A percentile compares a stretch with the other conserved stretches of the same genome.
Evolutionary conservation across 164 flowering plant genomes (phyloP).

Genomic region (Berberis vulgaris): DNA sequence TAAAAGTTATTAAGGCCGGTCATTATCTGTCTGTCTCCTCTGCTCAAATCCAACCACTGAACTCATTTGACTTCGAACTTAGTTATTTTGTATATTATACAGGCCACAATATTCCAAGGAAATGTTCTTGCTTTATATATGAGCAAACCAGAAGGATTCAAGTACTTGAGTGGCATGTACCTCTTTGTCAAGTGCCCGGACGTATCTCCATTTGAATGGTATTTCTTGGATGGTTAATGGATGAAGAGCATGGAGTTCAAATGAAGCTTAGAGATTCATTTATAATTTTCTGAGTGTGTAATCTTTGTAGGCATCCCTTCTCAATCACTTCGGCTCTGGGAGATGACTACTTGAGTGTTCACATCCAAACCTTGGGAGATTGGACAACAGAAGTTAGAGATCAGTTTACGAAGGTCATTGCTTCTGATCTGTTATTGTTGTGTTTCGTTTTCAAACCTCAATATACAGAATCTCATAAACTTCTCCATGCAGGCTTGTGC

Average conservation of each 20-base stretch:
- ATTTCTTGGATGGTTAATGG: neutral
- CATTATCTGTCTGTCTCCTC: neutral
- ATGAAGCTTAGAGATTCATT: neutral
- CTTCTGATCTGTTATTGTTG: conserved; percentile 10
- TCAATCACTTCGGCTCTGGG: too few species aligned
- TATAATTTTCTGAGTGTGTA: neutral
- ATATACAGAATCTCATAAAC: too few species aligned
- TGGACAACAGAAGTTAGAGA: conserved; percentile 66
- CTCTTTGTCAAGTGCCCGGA: conserved; percentile 83
- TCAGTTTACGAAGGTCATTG: conserved; percentile 54
- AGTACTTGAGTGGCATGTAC: conserved; percentile 94
- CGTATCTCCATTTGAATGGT: conserved; percentile 85
- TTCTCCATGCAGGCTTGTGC: conserved; percentile 33
- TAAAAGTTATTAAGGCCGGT: conserved; percentile 55
- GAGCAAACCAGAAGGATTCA: conserved; percentile 82
- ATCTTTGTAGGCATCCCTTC: conserved; percentile 44
- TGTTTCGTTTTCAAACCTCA: conserved; percentile 13
- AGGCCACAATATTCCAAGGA: conserved; percentile 77
- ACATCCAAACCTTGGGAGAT: too few species aligned
- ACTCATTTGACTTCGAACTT: neutral
- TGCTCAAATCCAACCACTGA: neutral
- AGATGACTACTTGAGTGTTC: too few species aligned
- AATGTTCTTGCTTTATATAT: conserved; percentile 80
- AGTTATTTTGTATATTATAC: conserved; percentile 9
- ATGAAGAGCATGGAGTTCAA: neutral